phyloP scores from a whole-genome alignment of 2,329 filamentous ascomycete genomes.

The Pyricularia grisea region DNA sequence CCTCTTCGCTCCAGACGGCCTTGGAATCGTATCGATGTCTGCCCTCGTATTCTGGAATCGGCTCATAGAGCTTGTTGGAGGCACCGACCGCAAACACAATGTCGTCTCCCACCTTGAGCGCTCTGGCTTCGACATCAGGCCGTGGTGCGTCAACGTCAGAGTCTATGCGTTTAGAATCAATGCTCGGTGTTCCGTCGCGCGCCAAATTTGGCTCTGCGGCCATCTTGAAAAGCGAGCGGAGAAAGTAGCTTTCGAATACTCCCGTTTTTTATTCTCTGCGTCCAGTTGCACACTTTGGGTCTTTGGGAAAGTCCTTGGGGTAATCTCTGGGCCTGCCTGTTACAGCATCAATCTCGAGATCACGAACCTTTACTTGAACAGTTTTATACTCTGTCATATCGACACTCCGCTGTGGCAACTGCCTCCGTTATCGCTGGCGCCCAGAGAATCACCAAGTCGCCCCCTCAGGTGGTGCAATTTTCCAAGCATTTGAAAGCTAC shows the following conservation, averaged over 20 bases:
- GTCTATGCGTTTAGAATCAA: not conserved
- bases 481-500: not conserved
- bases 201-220: not conserved
- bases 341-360: not conserved
- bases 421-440: not conserved
- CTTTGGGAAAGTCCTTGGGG: not conserved
- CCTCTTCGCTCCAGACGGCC: slow-evolving; percentile 44
- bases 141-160: not conserved
- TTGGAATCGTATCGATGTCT: slow-evolving; percentile 48
- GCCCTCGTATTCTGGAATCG: slow-evolving; percentile 47
- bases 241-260: too few relatives aligned
- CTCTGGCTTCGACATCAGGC: not conserved
- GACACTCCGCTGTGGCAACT: not conserved
- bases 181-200: not conserved
- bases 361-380: not conserved
- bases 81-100: slow-evolving; percentile 10
- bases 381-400: not conserved
- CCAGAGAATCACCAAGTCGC: not conserved
- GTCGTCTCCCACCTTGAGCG: not conserved
- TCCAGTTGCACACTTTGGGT: not conserved
- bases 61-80: slow-evolving; percentile 26
- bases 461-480: not conserved
- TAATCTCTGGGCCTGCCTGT: not conserved
- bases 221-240: not conserved
- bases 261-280: not conserved